Evolutionary conservation across 495 filamentous ascomycete species (phyloP), one percentile per base, ranked within the genome.

Genomic region (Durotheca rogersii): DNA sequence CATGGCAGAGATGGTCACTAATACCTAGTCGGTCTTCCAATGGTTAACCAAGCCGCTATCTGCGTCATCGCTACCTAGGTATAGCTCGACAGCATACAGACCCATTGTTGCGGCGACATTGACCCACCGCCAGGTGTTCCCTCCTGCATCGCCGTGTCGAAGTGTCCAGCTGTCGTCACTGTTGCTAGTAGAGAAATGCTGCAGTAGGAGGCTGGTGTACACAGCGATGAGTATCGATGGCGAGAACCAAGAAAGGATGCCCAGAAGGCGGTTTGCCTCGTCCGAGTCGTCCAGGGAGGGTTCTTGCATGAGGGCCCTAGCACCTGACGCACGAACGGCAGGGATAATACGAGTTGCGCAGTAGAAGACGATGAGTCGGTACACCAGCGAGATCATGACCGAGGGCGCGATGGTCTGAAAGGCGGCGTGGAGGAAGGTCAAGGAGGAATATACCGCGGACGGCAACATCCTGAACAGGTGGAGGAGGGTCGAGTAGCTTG

Each of bases 331-430:
- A 16, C 87, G 82, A 2, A 98, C 84, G 1, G 91, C 90, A 2
- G 93, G 93, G 38, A 98, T 96, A 56, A 98, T 96, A 37, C 90
- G 84, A n/a, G 90, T 95, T 7, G 88, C 87, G 44, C 90, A 87
- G 69, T 96, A 98, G 64, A 96, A 84, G 7, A 98, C 93, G 50
- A 91, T 86, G 14, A 95, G 82, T 32, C 93, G 88, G 65, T 96
- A 98, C 14, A 87, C 82, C 17, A 98, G 82, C 6, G 89, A 95
- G 53, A 96, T 92, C 65, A 98, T 84, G 25, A 98, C 90, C 7
- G 88, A 93, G 1, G 93, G 90, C 0, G 93, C 96, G 54, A 98
- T 89, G 35, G 92, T 95, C 56, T 88, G 86, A 55, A 95, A 83
- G 16, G 92, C 93, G 7, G 89, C 89, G 21, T 88, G 80, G 52